A percentile compares a stretch with the other conserved stretches of the same genome.
phyloP scores from a whole-genome alignment of 306 rosid genomes.

The Cicer yamashitae region DNA sequence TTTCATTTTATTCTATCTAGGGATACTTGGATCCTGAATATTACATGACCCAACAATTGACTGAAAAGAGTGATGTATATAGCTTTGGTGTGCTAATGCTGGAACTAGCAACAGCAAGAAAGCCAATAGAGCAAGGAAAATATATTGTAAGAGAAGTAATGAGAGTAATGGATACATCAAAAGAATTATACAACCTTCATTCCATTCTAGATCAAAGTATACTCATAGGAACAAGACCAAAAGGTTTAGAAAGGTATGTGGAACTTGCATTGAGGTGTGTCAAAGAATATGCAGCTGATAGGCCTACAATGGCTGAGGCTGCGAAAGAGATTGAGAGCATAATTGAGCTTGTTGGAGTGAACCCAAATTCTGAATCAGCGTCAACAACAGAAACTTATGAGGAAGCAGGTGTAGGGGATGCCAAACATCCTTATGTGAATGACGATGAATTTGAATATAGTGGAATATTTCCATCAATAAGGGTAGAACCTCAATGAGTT shows the following conservation, averaged over 20 bases:
- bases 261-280: conserved; percentile 71
- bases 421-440: conserved; percentile 49
- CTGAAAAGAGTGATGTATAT: conserved; percentile 84
- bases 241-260: conserved; percentile 64
- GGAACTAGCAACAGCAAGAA: conserved; percentile 71
- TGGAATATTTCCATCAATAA: conserved; percentile 52
- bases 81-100: conserved; percentile 81
- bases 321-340: conserved; percentile 75
- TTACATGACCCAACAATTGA: conserved; percentile 62
- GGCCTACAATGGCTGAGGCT: conserved; percentile 79
- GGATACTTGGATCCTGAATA: conserved; percentile 78
- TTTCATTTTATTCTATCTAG: conserved; percentile 47
- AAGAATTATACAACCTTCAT: conserved; percentile 58
- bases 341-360: conserved; percentile 59
- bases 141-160: conserved; percentile 72
- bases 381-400: conserved; percentile 56
- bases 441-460: conserved; percentile 50
- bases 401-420: conserved; percentile 20
- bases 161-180: conserved; percentile 58
- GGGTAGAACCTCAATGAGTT: conserved; percentile 54
- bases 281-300: conserved; percentile 57
- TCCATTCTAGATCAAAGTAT: conserved; percentile 61
- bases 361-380: conserved; percentile 58
- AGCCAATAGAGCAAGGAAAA: conserved; percentile 72
- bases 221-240: conserved; percentile 46